Evolutionary conservation across 1,139 yeast genomes (phyloP).

Genomic region (Candida tropicalis): DNA sequence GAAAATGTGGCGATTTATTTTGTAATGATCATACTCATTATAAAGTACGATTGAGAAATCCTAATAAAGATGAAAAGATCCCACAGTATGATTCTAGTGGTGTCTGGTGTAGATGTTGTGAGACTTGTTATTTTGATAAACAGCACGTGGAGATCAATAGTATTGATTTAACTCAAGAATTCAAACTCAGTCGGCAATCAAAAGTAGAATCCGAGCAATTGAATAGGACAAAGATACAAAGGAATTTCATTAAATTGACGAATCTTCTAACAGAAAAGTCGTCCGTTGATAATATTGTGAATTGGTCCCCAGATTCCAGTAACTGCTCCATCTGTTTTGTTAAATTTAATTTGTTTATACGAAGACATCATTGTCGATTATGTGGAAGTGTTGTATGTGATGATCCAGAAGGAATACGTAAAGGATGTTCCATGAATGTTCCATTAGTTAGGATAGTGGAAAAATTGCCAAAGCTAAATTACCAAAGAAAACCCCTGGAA

Average conservation of each 20-base stretch:
- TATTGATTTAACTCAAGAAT: conserved; percentile 50
- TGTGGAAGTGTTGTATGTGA: conserved; percentile 88
- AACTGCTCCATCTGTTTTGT: conserved; percentile 68
- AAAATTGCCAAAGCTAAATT: conserved; percentile 40
- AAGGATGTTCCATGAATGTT: conserved; percentile 69
- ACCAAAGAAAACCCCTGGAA: conserved; percentile 26
- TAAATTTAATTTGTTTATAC: conserved; percentile 55
- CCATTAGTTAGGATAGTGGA: conserved; percentile 55
- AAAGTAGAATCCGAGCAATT: conserved; percentile 48
- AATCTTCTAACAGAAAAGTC: conserved; percentile 25
- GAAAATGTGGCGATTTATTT: conserved; percentile 71
- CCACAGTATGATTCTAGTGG: conserved; percentile 49
- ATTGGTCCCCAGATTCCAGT: conserved; percentile 67
- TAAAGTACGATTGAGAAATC: conserved; percentile 49
- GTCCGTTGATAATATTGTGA: conserved; percentile 15
- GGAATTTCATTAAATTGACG: conserved; percentile 55
- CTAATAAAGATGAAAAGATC: conserved; percentile 28
- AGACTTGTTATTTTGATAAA: conserved; percentile 55
- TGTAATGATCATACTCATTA: conserved; percentile 68
- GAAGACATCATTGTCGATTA: conserved; percentile 87
- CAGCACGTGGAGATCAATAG: conserved; percentile 46
- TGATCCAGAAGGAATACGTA: conserved; percentile 41
- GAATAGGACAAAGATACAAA: conserved; percentile 60
- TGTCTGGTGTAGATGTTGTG: conserved; percentile 72
- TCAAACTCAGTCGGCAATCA: conserved; percentile 40